Conservation (phyloP, 257 asterid species). For the Primulina eburnea region DNA sequence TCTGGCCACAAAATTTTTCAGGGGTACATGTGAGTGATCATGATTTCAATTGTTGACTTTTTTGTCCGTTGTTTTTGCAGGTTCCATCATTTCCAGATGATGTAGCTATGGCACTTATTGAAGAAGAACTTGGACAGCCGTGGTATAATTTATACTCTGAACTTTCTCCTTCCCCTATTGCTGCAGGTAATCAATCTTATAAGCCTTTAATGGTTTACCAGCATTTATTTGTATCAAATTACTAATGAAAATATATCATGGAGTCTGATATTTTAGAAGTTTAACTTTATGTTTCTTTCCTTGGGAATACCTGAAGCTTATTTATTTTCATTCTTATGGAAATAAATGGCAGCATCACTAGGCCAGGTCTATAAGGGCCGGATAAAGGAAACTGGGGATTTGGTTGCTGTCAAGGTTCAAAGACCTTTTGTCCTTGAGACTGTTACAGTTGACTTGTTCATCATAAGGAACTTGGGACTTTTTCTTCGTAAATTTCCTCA, state of each 20-base stretch:
- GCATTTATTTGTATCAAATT: conserved; percentile 10
- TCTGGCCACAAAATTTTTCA: neutral
- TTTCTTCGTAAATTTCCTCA: conserved; percentile 91
- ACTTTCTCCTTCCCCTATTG: conserved; percentile 95
- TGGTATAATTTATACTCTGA: conserved; percentile 84
- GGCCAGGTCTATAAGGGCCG: conserved; percentile 99
- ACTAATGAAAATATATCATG: neutral
- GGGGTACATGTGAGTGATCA: neutral
- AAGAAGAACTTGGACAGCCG: conserved; percentile 97
- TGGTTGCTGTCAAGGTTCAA: conserved; percentile 97
- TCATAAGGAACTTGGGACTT: conserved; percentile 85
- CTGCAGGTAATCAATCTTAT: conserved; percentile 84
- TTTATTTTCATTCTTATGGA: conserved; percentile 24
- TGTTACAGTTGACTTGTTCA: conserved; percentile 81
- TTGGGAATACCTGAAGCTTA: conserved; percentile 24
- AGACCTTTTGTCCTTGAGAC: conserved; percentile 99
- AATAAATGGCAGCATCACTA: conserved; percentile 76
- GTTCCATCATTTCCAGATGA: conserved; percentile 99
- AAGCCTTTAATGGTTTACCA: conserved; percentile 19
- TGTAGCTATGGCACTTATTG: conserved; percentile 94
- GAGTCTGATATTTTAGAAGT: conserved; percentile 5
- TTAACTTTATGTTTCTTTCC: neutral
- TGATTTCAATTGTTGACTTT: conserved; percentile 15
- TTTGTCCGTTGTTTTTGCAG: conserved; percentile 35
- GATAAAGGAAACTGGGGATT: conserved; percentile 87